These are phyloP conservation scores for Tuber umbilicatum DNA, from an alignment of 495 filamentous ascomycete species.

Conservation along the genomic window DNA sequence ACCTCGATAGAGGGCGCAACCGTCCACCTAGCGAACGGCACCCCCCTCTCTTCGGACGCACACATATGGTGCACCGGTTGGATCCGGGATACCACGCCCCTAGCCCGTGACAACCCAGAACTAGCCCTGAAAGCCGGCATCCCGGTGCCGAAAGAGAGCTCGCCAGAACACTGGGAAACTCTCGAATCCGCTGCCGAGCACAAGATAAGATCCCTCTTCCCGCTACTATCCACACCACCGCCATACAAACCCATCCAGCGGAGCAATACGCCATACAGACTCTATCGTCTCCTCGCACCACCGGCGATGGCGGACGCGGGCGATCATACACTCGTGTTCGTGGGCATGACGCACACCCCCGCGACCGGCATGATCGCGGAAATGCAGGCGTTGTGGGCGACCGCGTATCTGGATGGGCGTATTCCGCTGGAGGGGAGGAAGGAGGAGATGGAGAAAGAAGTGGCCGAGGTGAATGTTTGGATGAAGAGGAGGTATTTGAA, in stretches of 20 bases:
- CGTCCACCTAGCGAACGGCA: slow-evolving; percentile 24
- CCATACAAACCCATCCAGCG: slow-evolving; percentile 9
- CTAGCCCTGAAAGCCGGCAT: slow-evolving; percentile 22
- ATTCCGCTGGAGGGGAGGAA: slow-evolving; percentile 14
- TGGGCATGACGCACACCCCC: slow-evolving; percentile 30
- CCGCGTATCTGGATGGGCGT: slow-evolving; percentile 37
- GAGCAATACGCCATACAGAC: slow-evolving; percentile 35
- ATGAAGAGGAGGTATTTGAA: slow-evolving; percentile 33
- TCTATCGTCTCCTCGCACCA: slow-evolving; percentile 39
- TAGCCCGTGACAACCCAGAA: slow-evolving; percentile 6
- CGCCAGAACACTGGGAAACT: slow-evolving; percentile 26
- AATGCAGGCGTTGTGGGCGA: slow-evolving; percentile 38
- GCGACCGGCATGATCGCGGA: slow-evolving; percentile 34
- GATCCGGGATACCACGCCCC: slow-evolving; percentile 18
- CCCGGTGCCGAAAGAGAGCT: slow-evolving; percentile 1
- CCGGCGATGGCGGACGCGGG: slow-evolving; percentile 26
- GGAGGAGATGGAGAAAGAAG: slow-evolving; percentile 27
- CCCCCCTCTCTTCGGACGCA: slow-evolving; percentile 25
- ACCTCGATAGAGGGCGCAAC: slow-evolving; percentile 10
- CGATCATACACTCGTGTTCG: slow-evolving; percentile 36
- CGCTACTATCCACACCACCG: slow-evolving; percentile 19
- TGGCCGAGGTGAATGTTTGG: slow-evolving; percentile 28
- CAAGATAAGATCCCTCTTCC: slow-evolving; percentile 25
- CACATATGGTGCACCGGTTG: slow-evolving; percentile 42
- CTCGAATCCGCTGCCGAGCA: slow-evolving; percentile 32